Percentiles rank a stretch among this genome's conserved stretches.
phyloP scores from a whole-genome alignment of 1,284 basidiomycete genomes.

The Paramarasmius palmivorus region DNA sequence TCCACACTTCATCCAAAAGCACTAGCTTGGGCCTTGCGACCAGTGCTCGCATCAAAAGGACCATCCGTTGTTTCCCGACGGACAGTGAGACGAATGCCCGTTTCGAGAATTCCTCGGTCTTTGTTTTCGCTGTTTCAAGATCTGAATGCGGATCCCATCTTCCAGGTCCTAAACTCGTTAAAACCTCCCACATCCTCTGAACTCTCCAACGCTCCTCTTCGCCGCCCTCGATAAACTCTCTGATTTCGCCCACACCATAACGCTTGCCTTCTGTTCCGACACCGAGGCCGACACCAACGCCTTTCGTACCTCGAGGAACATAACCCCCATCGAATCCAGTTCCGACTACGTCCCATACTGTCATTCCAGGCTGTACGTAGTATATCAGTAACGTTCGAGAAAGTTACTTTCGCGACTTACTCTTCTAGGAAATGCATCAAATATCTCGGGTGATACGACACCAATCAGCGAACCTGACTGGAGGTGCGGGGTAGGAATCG shows the following conservation, averaged over 20 bases:
- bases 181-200: slow-evolving; percentile 49
- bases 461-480: slow-evolving; percentile 59
- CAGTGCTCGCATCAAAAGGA: slow-evolving; percentile 83
- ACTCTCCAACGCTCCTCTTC: slow-evolving; percentile 46
- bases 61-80: slow-evolving; percentile 74
- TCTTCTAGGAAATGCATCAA: slow-evolving; percentile 85
- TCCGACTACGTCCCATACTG: slow-evolving; percentile 76
- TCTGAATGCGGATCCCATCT: slow-evolving; percentile 37
- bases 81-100: slow-evolving; percentile 61
- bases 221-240: slow-evolving; percentile 24
- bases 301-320: slow-evolving; percentile 48
- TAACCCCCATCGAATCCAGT: slow-evolving; percentile 88
- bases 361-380: slow-evolving; percentile 47
- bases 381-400: background rate
- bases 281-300: slow-evolving; percentile 42
- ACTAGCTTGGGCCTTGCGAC: slow-evolving; percentile 71
- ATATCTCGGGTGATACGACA: slow-evolving; percentile 87
- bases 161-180: slow-evolving; percentile 63
- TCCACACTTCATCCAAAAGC: slow-evolving; percentile 88
- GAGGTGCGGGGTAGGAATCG: slow-evolving; percentile 58
- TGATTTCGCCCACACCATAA: slow-evolving; percentile 3
- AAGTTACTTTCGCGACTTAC: too few species aligned
- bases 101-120: slow-evolving; percentile 37
- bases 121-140: background rate
- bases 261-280: slow-evolving; percentile 1